Percentiles rank a stretch among this genome's conserved stretches.
These are phyloP conservation scores for Phytopythium boreale DNA, from an alignment of 352 stramenopile genomes.

Conservation along the genomic window DNA sequence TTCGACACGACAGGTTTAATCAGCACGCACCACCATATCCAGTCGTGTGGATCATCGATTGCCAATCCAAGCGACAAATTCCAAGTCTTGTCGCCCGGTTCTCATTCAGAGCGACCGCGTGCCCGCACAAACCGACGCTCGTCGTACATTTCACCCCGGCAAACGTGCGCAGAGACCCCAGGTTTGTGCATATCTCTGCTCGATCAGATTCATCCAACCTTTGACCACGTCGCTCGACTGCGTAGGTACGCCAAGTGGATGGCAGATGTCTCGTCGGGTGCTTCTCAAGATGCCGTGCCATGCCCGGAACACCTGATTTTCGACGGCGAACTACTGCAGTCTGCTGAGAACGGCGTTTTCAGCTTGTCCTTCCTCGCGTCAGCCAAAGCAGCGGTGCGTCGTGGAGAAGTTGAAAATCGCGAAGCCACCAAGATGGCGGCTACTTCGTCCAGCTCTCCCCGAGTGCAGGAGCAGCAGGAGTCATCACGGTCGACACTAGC, in stretches of 20 bases:
- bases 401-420: neutral
- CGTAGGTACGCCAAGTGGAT: constrained; percentile 14
- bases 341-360: constrained; percentile 34
- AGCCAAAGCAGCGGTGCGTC: constrained; percentile 18
- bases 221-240: neutral
- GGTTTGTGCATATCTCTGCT: constrained; percentile 12
- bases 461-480: neutral
- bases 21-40: constrained; percentile 16
- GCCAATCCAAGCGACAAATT: constrained; percentile 24
- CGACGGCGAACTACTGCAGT: constrained; percentile 29
- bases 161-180: constrained; percentile 20
- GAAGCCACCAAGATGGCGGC: neutral
- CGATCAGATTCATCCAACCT: too few relatives aligned
- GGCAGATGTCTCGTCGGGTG: neutral
- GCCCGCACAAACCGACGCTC: constrained; percentile 35
- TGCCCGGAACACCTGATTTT: constrained; percentile 49
- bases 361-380: constrained; percentile 55
- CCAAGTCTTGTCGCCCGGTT: constrained; percentile 21
- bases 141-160: constrained; percentile 53
- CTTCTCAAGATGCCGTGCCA: neutral
- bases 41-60: constrained; percentile 65
- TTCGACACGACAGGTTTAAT: constrained; percentile 12
- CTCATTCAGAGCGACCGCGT: neutral
- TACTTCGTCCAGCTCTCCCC: neutral
- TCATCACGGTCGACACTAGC: constrained; percentile 1